phyloP scores from a whole-genome alignment of 2,329 filamentous ascomycete genomes.

The Chaetomium olivaceum region DNA sequence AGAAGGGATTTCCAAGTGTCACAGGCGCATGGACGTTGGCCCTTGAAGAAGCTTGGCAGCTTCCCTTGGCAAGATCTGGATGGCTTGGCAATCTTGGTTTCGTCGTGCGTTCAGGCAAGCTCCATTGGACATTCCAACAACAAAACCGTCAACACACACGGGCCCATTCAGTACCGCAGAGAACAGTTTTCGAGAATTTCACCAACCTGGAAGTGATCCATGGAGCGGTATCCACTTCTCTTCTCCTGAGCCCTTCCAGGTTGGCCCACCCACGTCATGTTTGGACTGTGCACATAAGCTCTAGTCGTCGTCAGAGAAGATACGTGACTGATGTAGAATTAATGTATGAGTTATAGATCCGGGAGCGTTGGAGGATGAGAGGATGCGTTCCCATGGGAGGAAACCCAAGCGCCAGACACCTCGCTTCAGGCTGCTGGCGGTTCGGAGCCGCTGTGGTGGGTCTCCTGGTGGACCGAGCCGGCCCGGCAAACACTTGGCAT shows the following conservation, averaged over 20 bases:
- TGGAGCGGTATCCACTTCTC: neutral
- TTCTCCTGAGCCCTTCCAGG: neutral
- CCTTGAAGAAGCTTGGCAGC: neutral
- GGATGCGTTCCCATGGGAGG: neutral
- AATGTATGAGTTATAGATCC: neutral
- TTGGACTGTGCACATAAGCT: no score
- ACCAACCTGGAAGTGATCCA: neutral
- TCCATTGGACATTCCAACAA: neutral
- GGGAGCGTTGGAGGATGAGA: neutral
- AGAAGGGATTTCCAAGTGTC: neutral
- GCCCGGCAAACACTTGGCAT: conserved; percentile 1
- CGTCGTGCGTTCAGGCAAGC: neutral
- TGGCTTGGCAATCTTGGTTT: neutral
- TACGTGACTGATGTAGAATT: neutral
- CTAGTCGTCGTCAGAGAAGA: neutral
- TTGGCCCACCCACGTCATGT: neutral
- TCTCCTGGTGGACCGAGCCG: neutral
- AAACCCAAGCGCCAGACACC: conserved; percentile 3
- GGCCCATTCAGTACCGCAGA: neutral
- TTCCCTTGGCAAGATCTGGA: neutral
- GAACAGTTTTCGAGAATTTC: no score
- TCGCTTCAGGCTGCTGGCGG: conserved; percentile 9
- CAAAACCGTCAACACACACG: neutral
- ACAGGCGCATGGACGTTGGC: neutral
- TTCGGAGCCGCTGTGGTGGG: conserved; percentile 15